Base-by-base conservation (phyloP, 108 stramenopile species). In the Cyclotella cryptica region DNA sequence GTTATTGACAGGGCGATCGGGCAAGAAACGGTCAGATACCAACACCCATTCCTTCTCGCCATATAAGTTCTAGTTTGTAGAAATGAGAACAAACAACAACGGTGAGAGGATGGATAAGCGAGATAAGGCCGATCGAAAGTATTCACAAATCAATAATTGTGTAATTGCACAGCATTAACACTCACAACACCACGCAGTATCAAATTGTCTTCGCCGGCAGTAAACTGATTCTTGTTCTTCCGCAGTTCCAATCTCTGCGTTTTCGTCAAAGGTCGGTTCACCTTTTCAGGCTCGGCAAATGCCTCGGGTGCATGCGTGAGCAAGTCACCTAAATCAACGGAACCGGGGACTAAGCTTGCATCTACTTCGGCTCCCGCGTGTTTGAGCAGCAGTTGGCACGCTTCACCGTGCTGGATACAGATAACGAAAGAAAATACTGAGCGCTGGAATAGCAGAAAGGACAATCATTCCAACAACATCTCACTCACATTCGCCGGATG, bases 21-120 rank as follows among this genome's bases (percentile, higher is more conserved):
- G 94, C 26, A 96, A 71, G 46, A 90, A 96, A 15, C 94, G 84
- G 79, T 96, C 92, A 4, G 89, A 88, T 43, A 96, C 89, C 55
- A 93, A 68, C 45, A 91, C 79, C 94, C 94, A 96, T 77, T 96
- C 92, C 41, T 96, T 96, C 57, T 96, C 94, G 17, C 94, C 94
- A 57, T 92, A 96, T 19, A 96, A 68, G 64, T 87, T 89, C 63
- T 72, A 5, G n/a, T n/a, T n/a, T n/a, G 44, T 75, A 41, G 47
- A 26, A 47, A n/a, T n/a, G n/a, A 59, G 26, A 54, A 43, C 3
- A 29, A 62, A 17, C 4, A 43, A 15, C 40, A 42, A 79, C 35
- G 46, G 11, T n/a, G 40, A 14, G 52, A 18, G 11, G 11, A 17
- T 17, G 4, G 7, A 44, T 55, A 26, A 29, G 14, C n/a, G 21